These are phyloP conservation scores for Erucastrum elatum DNA, from an alignment of 345 rosid genomes.

Conservation along the genomic window DNA sequence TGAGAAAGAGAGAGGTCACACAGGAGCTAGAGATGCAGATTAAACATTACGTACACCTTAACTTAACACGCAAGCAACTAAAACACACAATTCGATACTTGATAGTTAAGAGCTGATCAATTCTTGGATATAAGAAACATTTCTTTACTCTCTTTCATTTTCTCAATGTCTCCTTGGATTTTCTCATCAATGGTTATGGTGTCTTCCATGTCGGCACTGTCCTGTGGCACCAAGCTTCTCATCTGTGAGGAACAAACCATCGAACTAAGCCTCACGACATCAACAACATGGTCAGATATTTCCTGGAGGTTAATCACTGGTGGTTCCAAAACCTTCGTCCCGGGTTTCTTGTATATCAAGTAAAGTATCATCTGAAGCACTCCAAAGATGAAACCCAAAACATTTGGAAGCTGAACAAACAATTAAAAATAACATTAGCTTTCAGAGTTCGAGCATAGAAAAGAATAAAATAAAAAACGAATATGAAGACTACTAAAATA, in stretches of 20 bases:
- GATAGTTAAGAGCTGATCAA: constrained; percentile 19
- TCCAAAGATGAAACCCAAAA: constrained; percentile 76
- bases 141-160: constrained; percentile 29
- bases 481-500: neutral
- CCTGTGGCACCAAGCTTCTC: constrained; percentile 42
- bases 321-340: constrained; percentile 41
- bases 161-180: constrained; percentile 31
- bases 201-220: constrained; percentile 37
- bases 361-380: constrained; percentile 75
- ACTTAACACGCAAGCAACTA: constrained; percentile 26
- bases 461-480: neutral
- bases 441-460: neutral
- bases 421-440: neutral
- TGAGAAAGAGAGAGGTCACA: neutral
- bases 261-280: constrained; percentile 45
- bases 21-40: constrained; percentile 8
- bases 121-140: constrained; percentile 11
- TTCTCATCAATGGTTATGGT: constrained; percentile 33
- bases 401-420: constrained; percentile 67
- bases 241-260: constrained; percentile 46
- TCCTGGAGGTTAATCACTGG: constrained; percentile 49
- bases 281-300: constrained; percentile 52
- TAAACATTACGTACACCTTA: neutral
- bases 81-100: constrained; percentile 15
- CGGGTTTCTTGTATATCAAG: constrained; percentile 58